A percentile compares a stretch with the other conserved stretches of the same genome.
These are phyloP conservation scores for Acanthamoeba royreba DNA, from an alignment of 208 protist genomes.

Conservation along the genomic window DNA sequence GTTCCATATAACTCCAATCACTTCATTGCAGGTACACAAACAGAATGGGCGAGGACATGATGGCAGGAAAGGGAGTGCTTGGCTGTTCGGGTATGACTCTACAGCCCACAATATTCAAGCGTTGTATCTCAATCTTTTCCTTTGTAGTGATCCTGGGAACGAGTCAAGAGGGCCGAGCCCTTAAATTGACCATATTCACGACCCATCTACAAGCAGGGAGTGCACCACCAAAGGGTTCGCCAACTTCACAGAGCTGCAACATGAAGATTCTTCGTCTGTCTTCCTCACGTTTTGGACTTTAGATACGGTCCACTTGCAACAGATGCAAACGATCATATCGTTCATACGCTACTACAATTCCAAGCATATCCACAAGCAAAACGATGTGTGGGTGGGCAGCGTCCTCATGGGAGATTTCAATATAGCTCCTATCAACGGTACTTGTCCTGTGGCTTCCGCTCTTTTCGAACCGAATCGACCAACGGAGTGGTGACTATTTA, in stretches of 20 bases:
- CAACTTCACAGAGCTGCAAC: no score
- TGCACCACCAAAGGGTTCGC: neutral
- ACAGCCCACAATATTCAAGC: no score
- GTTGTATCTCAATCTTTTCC: no score
- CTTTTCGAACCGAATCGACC: no score
- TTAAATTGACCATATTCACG: neutral
- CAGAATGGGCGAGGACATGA: neutral
- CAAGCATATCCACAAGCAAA: neutral
- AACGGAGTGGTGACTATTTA: no score
- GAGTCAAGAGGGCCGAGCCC: neutral
- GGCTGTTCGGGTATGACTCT: neutral
- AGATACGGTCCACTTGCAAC: neutral
- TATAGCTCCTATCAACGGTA: neutral
- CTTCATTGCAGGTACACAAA: neutral
- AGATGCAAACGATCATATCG: neutral
- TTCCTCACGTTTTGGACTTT: no score
- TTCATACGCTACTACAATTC: neutral
- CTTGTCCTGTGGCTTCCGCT: no score
- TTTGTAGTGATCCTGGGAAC: neutral
- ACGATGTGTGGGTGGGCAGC: neutral
- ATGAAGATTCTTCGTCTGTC: no score
- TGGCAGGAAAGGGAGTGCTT: neutral
- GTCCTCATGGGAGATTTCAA: slow-evolving; percentile 1
- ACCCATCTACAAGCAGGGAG: neutral
- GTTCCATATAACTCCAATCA: no score